Percentiles rank a stretch among this genome's conserved stretches.
phyloP scores from a whole-genome alignment of 306 rosid genomes.

The Ormosia emarginata region DNA sequence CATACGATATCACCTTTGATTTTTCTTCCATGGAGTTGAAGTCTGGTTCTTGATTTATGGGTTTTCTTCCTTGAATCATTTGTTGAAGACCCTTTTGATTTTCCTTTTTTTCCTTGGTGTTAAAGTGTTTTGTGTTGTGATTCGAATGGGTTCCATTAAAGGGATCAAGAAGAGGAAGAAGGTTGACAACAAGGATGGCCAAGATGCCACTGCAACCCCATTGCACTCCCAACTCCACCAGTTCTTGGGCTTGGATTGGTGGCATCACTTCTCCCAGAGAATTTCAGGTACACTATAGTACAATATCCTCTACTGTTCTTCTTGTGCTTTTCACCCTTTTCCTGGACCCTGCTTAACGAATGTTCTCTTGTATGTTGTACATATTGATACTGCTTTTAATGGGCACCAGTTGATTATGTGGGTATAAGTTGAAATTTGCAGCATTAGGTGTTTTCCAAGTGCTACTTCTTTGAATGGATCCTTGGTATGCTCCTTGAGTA shows the following conservation, averaged over 20 bases:
- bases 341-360: background rate
- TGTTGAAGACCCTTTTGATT: constrained; percentile 23
- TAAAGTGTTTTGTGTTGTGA: constrained; percentile 1
- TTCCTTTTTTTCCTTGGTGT: constrained; percentile 10
- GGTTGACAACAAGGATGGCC: constrained; percentile 52
- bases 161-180: constrained; percentile 78
- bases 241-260: constrained; percentile 64
- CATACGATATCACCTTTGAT: background rate
- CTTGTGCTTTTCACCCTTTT: background rate
- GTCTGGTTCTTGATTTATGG: constrained; percentile 35
- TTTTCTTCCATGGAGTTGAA: constrained; percentile 31
- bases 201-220: constrained; percentile 51
- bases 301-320: background rate
- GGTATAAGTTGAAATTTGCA: constrained; percentile 16
- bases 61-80: constrained; percentile 3
- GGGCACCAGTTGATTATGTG: constrained; percentile 10
- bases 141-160: constrained; percentile 79
- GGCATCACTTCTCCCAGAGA: constrained; percentile 74
- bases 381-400: constrained; percentile 23
- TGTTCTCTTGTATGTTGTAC: constrained; percentile 14
- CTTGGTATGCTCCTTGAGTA: background rate
- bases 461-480: constrained; percentile 1
- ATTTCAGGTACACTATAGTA: constrained; percentile 50
- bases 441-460: constrained; percentile 24
- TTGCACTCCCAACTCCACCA: constrained; percentile 41